Base-by-base conservation (phyloP, 441 rosid genomes). In the Brassica hybrid region DNA sequence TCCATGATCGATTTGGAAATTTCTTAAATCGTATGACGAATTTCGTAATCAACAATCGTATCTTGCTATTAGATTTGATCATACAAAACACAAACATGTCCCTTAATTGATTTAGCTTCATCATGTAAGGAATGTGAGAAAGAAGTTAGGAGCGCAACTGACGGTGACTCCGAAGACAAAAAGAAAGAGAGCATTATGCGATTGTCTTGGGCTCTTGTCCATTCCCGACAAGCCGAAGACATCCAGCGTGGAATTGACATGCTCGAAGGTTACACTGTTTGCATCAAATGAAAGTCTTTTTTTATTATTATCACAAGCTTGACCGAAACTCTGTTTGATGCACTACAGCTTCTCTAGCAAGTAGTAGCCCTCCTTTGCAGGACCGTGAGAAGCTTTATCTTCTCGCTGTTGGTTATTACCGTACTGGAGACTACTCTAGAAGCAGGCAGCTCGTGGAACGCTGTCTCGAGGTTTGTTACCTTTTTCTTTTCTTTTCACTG, bases 141-240 rank as follows among this genome's bases (percentile, higher is more conserved):
- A 83, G 98, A 90, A 68, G 90, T 83, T 71, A 85, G 81, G 23
- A 90, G 85, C 7, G 90, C 93, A 34, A 69, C 71, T 16, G 80
- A 85, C 16, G 86, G 82, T 48, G 85, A 74, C 25, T 84, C 91
- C 0, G 88, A 89, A 63, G 88, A 90, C 52, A 56, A 62, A 34
- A 90, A 89, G 83, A 89, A 66, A 36, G 93, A 90, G 9, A 82
- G 89, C 81, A 74, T 93, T 12, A 93, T 90, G 93, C 78, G 98
- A 21, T 85, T 93, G 69, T 93, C 98, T 21, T 93, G 98, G 98
- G 91, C 95, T 27, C 95, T 93, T 19, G 95, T 88, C 71, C 98
- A 93, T 81, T 93, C 98, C 3, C 85, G 84, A 57, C 88, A 83
- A 73, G 71, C 84, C 5, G 97, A 89, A 81, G 93, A 93, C 71